Evolutionary conservation across 2,329 filamentous ascomycete species (phyloP), one percentile per base, ranked within the genome.

Genomic region (Cladosporium sphaerospermum): DNA sequence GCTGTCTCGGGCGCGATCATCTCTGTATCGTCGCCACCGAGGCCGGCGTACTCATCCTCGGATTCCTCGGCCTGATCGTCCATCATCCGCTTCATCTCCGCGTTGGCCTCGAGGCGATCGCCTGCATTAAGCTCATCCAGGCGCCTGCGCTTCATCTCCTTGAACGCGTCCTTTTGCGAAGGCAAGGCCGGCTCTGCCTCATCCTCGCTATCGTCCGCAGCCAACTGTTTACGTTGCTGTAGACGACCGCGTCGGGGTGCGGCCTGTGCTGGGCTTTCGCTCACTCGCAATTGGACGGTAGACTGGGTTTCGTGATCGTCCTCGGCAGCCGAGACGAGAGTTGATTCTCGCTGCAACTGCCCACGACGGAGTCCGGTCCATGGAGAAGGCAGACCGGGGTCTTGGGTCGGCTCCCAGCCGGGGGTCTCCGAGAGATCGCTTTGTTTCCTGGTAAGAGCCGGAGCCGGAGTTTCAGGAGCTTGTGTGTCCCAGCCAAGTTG

Each of bases 21-120:
- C 13, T 54, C 46, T 2, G 52, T 49, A 59, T 92, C 89, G 60
- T 97, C 92, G 57, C 93, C 93, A 60, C 93, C 93, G 9, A 99
- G 77, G 4, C 93, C 93, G 37, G 91, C 92, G 68, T 97, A 99
- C 69, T 99, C 93, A 67, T 99, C 93, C 67, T 99, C 95, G 0
- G 93, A 99, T 71, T 99, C 93, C 63, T 96, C 89, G 56, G 93
- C 92, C 67, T 95, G 90, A 60, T 96, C 93, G 59, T 97, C 82
- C 36, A 99, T 78, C 79, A 96, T 88, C 68, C 86, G 91, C 70
- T 89, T 91, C 70, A 86, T 88, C 71, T 96, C 81, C 62, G 90
- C 95, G 48, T 78, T 75, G 61, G 81, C 80, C 62, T 80, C 79
- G 63, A 78, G 71, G 5, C 59, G 59, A 43, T 68, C 66, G 13